Conservation (phyloP, 345 rosid species). For the Boechera divaricarpa region DNA sequence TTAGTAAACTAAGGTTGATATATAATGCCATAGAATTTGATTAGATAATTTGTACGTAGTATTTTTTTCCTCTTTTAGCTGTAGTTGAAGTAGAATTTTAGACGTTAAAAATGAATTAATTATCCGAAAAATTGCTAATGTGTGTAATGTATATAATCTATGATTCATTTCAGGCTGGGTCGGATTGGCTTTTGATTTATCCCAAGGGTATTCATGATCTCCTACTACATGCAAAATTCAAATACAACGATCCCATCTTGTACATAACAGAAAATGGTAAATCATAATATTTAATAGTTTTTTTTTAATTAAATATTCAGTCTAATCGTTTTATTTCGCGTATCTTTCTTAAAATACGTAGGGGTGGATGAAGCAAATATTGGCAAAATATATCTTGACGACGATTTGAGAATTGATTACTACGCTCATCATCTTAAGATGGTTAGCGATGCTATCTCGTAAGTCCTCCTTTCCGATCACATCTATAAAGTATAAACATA, state of each 20-base stretch:
- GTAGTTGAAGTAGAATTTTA: not conserved
- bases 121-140: too few species aligned
- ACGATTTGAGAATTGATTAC: constrained; percentile 47
- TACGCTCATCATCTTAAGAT: constrained; percentile 45
- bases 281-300: not conserved
- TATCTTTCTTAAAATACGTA: constrained; percentile 11
- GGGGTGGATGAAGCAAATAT: constrained; percentile 45
- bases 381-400: constrained; percentile 32
- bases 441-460: constrained; percentile 47
- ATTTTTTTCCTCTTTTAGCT: not conserved
- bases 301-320: not conserved
- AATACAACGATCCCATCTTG: constrained; percentile 53
- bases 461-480: constrained; percentile 18
- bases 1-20: too few species aligned
- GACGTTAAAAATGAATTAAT: too few species aligned
- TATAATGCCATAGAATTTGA: not conserved
- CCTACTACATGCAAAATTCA: constrained; percentile 49
- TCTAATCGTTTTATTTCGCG: not conserved
- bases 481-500: not conserved
- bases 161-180: constrained; percentile 41
- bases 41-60: not conserved
- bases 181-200: constrained; percentile 51
- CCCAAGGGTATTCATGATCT: constrained; percentile 59
- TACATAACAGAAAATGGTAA: constrained; percentile 69
- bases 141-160: not conserved